Base-by-base conservation (phyloP, 371 early-diverging fungal genomes). In the Circinella umbellata region DNA sequence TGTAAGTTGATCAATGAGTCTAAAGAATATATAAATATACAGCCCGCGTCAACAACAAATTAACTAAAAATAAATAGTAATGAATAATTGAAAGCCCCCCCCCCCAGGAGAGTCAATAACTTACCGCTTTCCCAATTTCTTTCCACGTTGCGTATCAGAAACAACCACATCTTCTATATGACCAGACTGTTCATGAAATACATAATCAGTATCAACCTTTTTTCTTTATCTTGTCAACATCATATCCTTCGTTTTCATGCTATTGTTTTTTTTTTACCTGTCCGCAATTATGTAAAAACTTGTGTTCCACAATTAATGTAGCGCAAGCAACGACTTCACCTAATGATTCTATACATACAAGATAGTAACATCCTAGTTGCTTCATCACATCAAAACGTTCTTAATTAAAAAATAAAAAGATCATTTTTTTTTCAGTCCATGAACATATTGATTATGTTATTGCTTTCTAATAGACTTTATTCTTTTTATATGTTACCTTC, bases 111-210 rank as follows among this genome's bases (percentile, higher is more conserved):
- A 27, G 27, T 27, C 2, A 27, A 27, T 3, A n/a, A 10, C 51
- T 62, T 73, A 76, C 80, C 82, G 53, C 68, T 86, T 73, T 42
- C 90, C 89, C 78, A 92, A 85, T 70, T 93, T 92, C 74, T 93
- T 87, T 17, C 99, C 97, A 61, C 97, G 94, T 76, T 94, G 91
- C 15, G 92, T 90, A 67, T 92, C 86, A 68, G 90, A 88, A 18
- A 96, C 95, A 39, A 97, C 98, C 71, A 98, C 95, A 73, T 98
- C 98, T 77, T 92, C 91, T 60, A 93, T 92, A 63, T 93, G 92
- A 1, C 90, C 96, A 35, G 81, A 27, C 27, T 27, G 27, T 27
- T 27, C 27, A 27, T 27, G 27, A 27, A 27, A 27, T 27, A 27
- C 2, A 27, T 1, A 27, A 27, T 27, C 27, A 27, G 27, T 27